phyloP scores from a whole-genome alignment of 352 stramenopile species.

The Pythium insidiosum region DNA sequence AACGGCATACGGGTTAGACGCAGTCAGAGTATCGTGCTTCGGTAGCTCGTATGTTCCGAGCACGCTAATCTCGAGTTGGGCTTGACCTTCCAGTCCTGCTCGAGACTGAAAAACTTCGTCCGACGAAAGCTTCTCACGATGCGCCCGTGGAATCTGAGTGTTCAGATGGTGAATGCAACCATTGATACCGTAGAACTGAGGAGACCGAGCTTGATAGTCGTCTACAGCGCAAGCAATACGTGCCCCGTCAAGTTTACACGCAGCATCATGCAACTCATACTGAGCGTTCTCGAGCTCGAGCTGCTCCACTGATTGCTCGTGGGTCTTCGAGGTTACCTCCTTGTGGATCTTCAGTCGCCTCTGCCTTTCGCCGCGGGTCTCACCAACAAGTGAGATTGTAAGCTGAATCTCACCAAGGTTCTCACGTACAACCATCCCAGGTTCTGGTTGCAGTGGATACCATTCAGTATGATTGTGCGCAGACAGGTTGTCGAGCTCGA shows the following conservation, averaged over 20 bases:
- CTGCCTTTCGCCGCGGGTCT: conserved; percentile 44
- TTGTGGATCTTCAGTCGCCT: conserved; percentile 45
- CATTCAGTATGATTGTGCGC: conserved; percentile 36
- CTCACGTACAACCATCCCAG: conserved; percentile 29
- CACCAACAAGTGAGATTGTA: conserved; percentile 40
- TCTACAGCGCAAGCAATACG: conserved; percentile 52
- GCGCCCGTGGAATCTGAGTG: conserved; percentile 42
- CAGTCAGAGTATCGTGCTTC: conserved; percentile 17
- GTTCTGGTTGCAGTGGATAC: conserved; percentile 38
- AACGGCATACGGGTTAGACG: conserved; percentile 41
- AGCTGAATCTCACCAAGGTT: conserved; percentile 50
- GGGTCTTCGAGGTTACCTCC: conserved; percentile 40
- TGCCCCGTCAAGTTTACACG: conserved; percentile 61
- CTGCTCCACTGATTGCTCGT: conserved; percentile 52
- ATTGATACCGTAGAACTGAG: conserved; percentile 76
- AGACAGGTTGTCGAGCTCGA: conserved; percentile 44
- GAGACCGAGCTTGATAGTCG: conserved; percentile 51
- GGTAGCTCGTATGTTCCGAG: conserved; percentile 25
- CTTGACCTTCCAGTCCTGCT: conserved; percentile 42
- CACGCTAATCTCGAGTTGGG: conserved; percentile 50
- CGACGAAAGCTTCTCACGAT: conserved; percentile 37
- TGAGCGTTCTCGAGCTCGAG: conserved; percentile 64
- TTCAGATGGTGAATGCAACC: conserved; percentile 69
- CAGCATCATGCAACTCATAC: conserved; percentile 45
- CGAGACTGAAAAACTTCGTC: conserved; percentile 55